Conservation (phyloP, 1,284 basidiomycete genomes). For the Abortiporus biennis region DNA sequence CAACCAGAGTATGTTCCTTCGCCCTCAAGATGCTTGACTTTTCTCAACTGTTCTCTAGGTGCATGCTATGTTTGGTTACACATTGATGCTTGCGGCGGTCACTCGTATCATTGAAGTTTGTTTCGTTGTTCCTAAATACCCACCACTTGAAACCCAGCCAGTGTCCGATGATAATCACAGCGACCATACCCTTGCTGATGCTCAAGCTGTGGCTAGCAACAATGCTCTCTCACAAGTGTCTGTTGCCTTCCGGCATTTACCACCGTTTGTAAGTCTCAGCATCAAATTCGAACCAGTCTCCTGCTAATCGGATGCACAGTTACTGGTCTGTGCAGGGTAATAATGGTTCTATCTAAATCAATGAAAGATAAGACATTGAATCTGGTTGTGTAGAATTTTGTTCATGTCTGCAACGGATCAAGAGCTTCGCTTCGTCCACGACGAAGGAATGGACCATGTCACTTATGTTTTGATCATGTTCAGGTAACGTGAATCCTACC, state of each 20-base stretch:
- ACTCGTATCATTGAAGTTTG: conserved; percentile 85
- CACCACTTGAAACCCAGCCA: too few relatives aligned
- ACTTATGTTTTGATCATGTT: conserved; percentile 83
- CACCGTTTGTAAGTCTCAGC: conserved; percentile 68
- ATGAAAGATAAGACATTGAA: not conserved
- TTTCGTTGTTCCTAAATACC: conserved; percentile 51
- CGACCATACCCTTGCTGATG: conserved; percentile 59
- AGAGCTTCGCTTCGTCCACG: conserved; percentile 67
- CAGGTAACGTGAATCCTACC: conserved; percentile 40
- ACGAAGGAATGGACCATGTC: conserved; percentile 79
- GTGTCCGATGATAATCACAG: conserved; percentile 43
- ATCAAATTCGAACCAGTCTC: too few relatives aligned
- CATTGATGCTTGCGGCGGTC: conserved; percentile 82
- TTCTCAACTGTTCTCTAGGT: conserved; percentile 39
- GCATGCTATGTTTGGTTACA: conserved; percentile 79
- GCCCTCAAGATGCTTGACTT: not conserved
- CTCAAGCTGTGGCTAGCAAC: conserved; percentile 6
- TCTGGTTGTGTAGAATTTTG: conserved; percentile 38
- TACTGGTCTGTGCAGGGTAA: conserved; percentile 61
- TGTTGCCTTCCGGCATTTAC: conserved; percentile 75
- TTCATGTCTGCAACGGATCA: conserved; percentile 94
- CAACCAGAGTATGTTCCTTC: conserved; percentile 54
- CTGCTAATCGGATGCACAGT: too few relatives aligned
- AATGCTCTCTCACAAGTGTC: conserved; percentile 29
- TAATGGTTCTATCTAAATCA: conserved; percentile 6